Evolutionary conservation across 2,329 filamentous ascomycete genomes (phyloP), one percentile per base, ranked within the genome.

Genomic region (Lecanicillium sp.): DNA sequence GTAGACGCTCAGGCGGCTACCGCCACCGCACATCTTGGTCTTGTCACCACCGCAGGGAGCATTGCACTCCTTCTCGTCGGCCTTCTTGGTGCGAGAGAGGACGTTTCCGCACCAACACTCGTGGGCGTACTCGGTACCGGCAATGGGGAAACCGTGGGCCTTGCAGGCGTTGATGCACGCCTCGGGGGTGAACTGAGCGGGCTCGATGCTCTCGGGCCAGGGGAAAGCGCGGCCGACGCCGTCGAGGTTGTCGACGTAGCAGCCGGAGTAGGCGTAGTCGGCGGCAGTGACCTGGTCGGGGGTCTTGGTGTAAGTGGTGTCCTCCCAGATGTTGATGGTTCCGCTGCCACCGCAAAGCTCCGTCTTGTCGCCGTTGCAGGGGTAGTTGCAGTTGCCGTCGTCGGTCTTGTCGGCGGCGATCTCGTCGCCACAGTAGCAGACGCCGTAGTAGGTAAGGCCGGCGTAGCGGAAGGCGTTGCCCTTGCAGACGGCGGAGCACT

Each of bases 261-360:
- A 87, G 48, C 83, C 83, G n/a, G 75, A 60, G 54, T 79, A 74
- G 36, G 68, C 67, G 70, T 81, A 87, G 38, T 72, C 69, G 45
- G 68, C 67, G 37, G 74, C 66, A 20, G 70, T 72, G 21, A 73
- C 61, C 43, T 74, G 65, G 17, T 63, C 66, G 53, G 67, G 72
- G 51, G 64, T 62, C 20, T 67, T 64, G 39, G 67, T 58, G 54
- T 73, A 75, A 24, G 71, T 76, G 4, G 71, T 67, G 42, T 77
- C 74, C 56, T 71, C 63, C 57, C 66, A 77, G 56, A 75, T 51
- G 2, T 74, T 74, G 51, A 79, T 70, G 24, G 62, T 56, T 8
- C 66, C 63, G 47, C 70, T 64, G 17, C 73, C 71, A 46, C 75
- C 76, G 52, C 75, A 79, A 21, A 52, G 64, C 58, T 73, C 50